These are phyloP conservation scores for Isabelozyma gotoi DNA, from an alignment of 805 yeast genomes.

Conservation along the genomic window DNA sequence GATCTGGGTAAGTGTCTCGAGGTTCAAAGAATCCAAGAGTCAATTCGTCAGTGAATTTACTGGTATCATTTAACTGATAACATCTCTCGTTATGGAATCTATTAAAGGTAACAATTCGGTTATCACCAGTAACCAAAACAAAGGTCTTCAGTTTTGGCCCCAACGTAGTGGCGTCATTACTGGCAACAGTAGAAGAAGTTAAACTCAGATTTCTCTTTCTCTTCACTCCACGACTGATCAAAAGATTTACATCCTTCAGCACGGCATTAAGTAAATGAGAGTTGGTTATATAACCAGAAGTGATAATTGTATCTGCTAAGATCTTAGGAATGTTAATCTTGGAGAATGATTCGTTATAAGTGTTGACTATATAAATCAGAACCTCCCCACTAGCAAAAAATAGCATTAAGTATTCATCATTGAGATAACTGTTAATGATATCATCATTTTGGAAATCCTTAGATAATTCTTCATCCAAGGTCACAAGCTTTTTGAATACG, in stretches of 20 bases:
- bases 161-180: slow-evolving; percentile 2
- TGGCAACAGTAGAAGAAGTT: slow-evolving; percentile 4
- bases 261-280: slow-evolving; percentile 35
- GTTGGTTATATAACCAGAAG: slow-evolving; percentile 65
- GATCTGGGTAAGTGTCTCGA: slow-evolving; percentile 61
- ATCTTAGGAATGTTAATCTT: slow-evolving; percentile 41
- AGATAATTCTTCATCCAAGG: slow-evolving; percentile 39
- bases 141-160: slow-evolving; percentile 44
- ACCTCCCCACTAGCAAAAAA: slow-evolving; percentile 73
- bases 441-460: slow-evolving; percentile 43
- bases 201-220: slow-evolving; percentile 28
- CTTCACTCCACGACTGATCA: slow-evolving; percentile 24
- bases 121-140: slow-evolving; percentile 74
- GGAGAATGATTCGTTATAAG: slow-evolving; percentile 34
- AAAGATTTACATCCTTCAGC: slow-evolving; percentile 25
- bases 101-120: slow-evolving; percentile 64
- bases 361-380: slow-evolving; percentile 46
- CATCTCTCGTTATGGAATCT: slow-evolving; percentile 55
- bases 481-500: slow-evolving; percentile 52
- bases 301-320: slow-evolving; percentile 52
- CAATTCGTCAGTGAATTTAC: slow-evolving; percentile 44
- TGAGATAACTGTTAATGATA: slow-evolving; percentile 60
- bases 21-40: slow-evolving; percentile 49
- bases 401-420: slow-evolving; percentile 62
- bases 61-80: slow-evolving; percentile 50